These are phyloP conservation scores for Microsporum ferrugineum DNA, from an alignment of 2,329 filamentous ascomycete species.

Conservation along the genomic window DNA sequence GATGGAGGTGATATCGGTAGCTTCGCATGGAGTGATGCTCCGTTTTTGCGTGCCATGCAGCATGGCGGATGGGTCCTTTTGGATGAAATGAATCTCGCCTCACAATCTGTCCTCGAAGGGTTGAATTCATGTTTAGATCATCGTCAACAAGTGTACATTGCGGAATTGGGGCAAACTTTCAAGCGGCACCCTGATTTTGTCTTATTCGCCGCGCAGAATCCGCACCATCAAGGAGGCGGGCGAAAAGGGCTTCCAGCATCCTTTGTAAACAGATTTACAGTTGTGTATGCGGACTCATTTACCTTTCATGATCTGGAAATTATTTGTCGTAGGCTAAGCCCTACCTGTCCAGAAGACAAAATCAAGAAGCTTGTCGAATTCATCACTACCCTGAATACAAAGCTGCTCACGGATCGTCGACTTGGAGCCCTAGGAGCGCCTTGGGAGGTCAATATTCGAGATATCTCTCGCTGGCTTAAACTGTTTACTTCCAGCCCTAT, in stretches of 20 bases:
- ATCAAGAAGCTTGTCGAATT: conserved; percentile 63
- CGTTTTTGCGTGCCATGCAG: conserved; percentile 94
- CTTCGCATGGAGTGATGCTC: conserved; percentile 91
- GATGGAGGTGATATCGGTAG: conserved; percentile 84
- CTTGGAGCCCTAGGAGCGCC: conserved; percentile 56
- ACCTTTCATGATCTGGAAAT: conserved; percentile 65
- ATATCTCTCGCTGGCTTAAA: conserved; percentile 78
- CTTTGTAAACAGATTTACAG: conserved; percentile 95
- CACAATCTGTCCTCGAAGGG: conserved; percentile 90
- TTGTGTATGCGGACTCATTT: conserved; percentile 92
- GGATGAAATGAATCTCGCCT: conserved; percentile 98
- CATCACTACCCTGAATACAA: conserved; percentile 65
- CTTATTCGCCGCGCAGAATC: conserved; percentile 96
- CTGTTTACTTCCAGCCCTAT: conserved; percentile 52
- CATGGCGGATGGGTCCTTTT: conserved; percentile 91
- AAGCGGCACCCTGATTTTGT: conserved; percentile 77
- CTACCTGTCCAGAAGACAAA: conserved; percentile 46
- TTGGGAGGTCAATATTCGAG: conserved; percentile 92
- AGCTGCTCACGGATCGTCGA: conserved; percentile 47
- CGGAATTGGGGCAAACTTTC: conserved; percentile 90
- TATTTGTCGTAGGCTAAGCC: conserved; percentile 71
- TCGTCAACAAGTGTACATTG: conserved; percentile 87
- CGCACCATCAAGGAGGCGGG: conserved; percentile 91
- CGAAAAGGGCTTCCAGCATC: conserved; percentile 89
- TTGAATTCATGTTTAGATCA: conserved; percentile 95